Evolutionary conservation across 495 filamentous ascomycete species (phyloP).

Genomic region (Hypoxylon intermedium): DNA sequence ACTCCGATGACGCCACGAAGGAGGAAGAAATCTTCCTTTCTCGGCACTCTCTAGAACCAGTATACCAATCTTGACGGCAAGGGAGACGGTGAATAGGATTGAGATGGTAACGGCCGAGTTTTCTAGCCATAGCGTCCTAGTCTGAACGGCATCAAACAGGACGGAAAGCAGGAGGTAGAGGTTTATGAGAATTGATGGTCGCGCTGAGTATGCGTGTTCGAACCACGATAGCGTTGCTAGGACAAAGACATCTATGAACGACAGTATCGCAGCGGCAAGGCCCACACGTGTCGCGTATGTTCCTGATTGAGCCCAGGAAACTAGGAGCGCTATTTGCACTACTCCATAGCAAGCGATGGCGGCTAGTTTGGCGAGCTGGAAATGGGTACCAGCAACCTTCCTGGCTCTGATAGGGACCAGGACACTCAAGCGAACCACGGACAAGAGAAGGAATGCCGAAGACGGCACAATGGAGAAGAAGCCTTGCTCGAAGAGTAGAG

Average conservation of each 20-base stretch:
- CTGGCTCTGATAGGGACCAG: slow-evolving; percentile 43
- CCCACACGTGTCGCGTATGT: no score
- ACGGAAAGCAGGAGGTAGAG: slow-evolving; percentile 51
- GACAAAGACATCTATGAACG: no score
- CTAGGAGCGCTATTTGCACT: no score
- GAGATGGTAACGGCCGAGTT: slow-evolving; percentile 39
- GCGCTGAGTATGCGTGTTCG: slow-evolving; percentile 47
- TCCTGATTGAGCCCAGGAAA: no score
- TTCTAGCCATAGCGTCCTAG: slow-evolving; percentile 51
- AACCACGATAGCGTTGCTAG: slow-evolving; percentile 42
- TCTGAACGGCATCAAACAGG: slow-evolving; percentile 50
- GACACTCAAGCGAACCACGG: slow-evolving; percentile 46
- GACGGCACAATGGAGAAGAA: slow-evolving; percentile 55
- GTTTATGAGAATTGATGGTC: slow-evolving; percentile 53
- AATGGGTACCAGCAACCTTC: slow-evolving; percentile 45
- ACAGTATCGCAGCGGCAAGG: slow-evolving; percentile 39
- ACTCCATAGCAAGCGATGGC: no score
- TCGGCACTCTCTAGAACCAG: slow-evolving; percentile 60
- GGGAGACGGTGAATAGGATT: slow-evolving; percentile 55
- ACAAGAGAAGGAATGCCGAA: slow-evolving; percentile 47
- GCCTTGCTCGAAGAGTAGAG: slow-evolving; percentile 54
- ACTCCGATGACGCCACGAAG: slow-evolving; percentile 49
- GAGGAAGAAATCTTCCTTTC: no score
- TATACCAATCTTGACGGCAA: slow-evolving; percentile 56
- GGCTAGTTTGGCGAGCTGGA: slow-evolving; percentile 46